These are phyloP conservation scores for Tetradesmus obliquus DNA, from an alignment of 139 green algal genomes.

Conservation along the genomic window DNA sequence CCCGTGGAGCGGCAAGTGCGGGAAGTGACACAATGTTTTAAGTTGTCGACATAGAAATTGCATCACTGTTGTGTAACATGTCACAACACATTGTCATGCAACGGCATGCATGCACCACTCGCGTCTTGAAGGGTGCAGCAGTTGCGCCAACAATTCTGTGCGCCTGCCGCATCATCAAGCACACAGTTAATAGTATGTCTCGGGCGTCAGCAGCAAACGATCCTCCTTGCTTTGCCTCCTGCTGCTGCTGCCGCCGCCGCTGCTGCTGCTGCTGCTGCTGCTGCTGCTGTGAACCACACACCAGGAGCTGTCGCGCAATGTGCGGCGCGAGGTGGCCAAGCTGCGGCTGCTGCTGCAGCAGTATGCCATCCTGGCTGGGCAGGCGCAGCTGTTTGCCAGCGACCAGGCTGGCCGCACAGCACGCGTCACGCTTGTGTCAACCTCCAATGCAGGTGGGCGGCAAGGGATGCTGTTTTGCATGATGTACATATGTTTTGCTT, in stretches of 20 bases:
- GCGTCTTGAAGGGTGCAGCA: too few relatives aligned
- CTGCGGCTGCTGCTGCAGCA: conserved; percentile 78
- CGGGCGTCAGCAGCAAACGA: not conserved
- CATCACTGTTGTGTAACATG: too few relatives aligned
- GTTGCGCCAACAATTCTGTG: too few relatives aligned
- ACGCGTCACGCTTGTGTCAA: conserved; percentile 77
- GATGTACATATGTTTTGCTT: not conserved
- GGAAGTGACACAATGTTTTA: not conserved
- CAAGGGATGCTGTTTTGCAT: not conserved
- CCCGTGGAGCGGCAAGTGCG: conserved; percentile 88
- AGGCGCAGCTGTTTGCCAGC: conserved; percentile 61
- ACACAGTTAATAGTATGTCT: too few relatives aligned
- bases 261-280: not conserved
- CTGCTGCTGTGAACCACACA: not conserved
- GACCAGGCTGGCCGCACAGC: conserved; percentile 41
- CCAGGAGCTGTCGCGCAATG: conserved; percentile 72
- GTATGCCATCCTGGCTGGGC: conserved; percentile 78
- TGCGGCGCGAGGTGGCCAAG: conserved; percentile 88
- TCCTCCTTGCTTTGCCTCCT: not conserved
- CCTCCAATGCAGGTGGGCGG: conserved; percentile 48
- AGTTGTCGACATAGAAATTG: too few relatives aligned
- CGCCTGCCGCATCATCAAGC: too few relatives aligned
- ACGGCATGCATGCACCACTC: too few relatives aligned
- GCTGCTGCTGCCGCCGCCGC: not conserved
- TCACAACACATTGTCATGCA: too few relatives aligned